Evolutionary conservation across 2,329 filamentous ascomycete species (phyloP).

Genomic region (Talaromyces verruculosus): DNA sequence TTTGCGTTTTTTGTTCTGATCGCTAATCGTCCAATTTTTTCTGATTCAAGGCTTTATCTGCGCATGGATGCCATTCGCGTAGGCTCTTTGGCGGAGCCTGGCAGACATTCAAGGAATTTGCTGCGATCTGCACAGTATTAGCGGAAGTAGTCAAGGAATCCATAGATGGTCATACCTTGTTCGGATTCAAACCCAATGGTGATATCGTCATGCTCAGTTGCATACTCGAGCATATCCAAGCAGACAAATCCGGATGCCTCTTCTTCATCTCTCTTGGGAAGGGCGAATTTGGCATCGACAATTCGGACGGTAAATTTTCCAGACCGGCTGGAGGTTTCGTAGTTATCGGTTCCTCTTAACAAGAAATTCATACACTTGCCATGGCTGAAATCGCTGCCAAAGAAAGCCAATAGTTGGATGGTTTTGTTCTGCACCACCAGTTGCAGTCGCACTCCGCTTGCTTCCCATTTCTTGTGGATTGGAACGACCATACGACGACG

Average conservation of each 20-base stretch:
- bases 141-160: neutral
- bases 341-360: conserved; percentile 78
- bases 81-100: conserved; percentile 40
- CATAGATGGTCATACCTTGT: conserved; percentile 58
- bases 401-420: conserved; percentile 78
- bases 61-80: conserved; percentile 45
- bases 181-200: conserved; percentile 79
- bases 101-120: conserved; percentile 40
- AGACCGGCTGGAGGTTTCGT: conserved; percentile 66
- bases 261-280: conserved; percentile 61
- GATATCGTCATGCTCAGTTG: conserved; percentile 87
- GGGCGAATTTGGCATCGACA: conserved; percentile 85
- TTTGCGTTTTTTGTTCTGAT: neutral
- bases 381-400: conserved; percentile 75
- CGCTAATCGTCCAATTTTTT: neutral
- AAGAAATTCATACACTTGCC: conserved; percentile 87
- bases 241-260: conserved; percentile 72
- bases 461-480: conserved; percentile 93
- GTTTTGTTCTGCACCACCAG: conserved; percentile 74
- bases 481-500: conserved; percentile 85
- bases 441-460: conserved; percentile 74
- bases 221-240: conserved; percentile 82
- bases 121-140: conserved; percentile 34
- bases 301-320: conserved; percentile 73
- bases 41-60: conserved; percentile 28